phyloP scores from a whole-genome alignment of 805 yeast genomes.

The Kluyveromyces wickerhamii region DNA sequence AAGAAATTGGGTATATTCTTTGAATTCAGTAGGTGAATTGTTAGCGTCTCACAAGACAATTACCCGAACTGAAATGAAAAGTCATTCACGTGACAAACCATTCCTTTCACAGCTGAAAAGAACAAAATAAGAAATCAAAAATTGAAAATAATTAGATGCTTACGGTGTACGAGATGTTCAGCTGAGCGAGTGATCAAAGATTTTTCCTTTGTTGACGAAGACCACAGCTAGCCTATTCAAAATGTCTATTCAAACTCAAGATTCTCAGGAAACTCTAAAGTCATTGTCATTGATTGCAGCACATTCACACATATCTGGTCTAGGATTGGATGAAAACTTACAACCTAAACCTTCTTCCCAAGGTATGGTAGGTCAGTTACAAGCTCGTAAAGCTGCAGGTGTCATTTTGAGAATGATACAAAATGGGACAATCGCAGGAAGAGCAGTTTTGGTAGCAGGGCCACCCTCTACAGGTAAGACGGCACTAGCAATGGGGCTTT shows the following conservation, averaged over 20 bases:
- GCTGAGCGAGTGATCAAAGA: no score
- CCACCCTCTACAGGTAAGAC: slow-evolving; percentile 99
- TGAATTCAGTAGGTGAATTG: no score
- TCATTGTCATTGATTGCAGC: slow-evolving; percentile 85
- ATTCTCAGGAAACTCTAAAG: slow-evolving; percentile 38
- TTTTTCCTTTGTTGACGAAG: no score
- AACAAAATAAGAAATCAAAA: no score
- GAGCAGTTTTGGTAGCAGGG: slow-evolving; percentile 93
- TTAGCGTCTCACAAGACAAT: no score
- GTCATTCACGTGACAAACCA: no score
- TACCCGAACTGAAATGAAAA: no score
- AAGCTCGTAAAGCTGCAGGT: slow-evolving; percentile 95
- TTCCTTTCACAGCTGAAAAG: no score
- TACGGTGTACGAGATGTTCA: no score
- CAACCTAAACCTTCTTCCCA: slow-evolving; percentile 75
- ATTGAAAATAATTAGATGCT: no score
- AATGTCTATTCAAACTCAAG: slow-evolving; percentile 37
- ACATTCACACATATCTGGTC: slow-evolving; percentile 95
- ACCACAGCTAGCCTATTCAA: no score
- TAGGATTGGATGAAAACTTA: slow-evolving; percentile 89
- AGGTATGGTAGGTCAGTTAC: slow-evolving; percentile 96
- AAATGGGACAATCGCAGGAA: slow-evolving; percentile 91
- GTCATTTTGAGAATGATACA: slow-evolving; percentile 87
- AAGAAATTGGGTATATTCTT: no score
- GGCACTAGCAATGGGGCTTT: slow-evolving; percentile 91